Conservation (phyloP, 257 asterid genomes). For the Apocynum venetum region DNA sequence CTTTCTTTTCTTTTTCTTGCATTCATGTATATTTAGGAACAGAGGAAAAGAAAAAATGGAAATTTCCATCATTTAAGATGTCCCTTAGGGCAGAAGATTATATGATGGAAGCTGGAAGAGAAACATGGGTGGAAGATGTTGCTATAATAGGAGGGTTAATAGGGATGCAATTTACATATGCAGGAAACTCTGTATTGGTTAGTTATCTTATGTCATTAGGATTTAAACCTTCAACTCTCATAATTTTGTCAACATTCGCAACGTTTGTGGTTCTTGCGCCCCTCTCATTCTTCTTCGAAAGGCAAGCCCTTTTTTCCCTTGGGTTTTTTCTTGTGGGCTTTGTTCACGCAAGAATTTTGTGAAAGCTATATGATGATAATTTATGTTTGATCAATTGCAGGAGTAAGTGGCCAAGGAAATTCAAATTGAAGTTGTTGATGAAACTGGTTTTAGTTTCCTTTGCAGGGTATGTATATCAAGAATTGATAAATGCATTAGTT, state of each 20-base stretch:
- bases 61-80: constrained; percentile 15
- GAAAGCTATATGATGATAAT: not conserved
- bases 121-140: constrained; percentile 44
- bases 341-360: not conserved
- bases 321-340: no score
- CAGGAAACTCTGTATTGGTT: constrained; percentile 66
- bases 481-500: no score
- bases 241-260: constrained; percentile 63
- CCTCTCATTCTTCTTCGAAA: constrained; percentile 55
- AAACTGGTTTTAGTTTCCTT: constrained; percentile 64
- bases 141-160: constrained; percentile 54
- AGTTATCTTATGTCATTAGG: constrained; percentile 68
- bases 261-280: constrained; percentile 70
- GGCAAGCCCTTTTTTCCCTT: constrained; percentile 26
- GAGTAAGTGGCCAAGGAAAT: constrained; percentile 64
- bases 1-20: not conserved
- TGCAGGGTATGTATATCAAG: constrained; percentile 55
- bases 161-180: constrained; percentile 64
- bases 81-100: not conserved
- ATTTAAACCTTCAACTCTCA: constrained; percentile 56
- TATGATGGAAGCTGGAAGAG: constrained; percentile 27
- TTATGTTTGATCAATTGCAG: constrained; percentile 33
- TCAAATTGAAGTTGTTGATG: constrained; percentile 45
- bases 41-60: constrained; percentile 8
- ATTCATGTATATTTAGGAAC: constrained; percentile 18